A percentile compares a stretch with the other conserved stretches of the same genome.
Evolutionary conservation across 768 basidiomycete genomes (phyloP).

Genomic region (Collybiopsis luxurians): DNA sequence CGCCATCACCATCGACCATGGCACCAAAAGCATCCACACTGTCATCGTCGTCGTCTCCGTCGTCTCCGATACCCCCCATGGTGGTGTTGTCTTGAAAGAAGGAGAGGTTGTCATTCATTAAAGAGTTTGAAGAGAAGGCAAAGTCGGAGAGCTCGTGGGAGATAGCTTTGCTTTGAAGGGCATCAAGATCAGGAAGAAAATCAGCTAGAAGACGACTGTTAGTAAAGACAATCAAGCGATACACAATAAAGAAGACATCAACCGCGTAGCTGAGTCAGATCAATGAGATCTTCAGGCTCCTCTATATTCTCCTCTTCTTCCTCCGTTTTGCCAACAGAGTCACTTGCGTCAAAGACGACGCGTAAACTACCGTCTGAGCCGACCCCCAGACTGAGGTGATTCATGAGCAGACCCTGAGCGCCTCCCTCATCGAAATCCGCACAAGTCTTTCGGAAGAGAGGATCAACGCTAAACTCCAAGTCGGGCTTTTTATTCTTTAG

Average conservation of each 20-base stretch:
- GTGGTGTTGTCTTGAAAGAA: constrained; percentile 57
- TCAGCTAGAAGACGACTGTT: constrained; percentile 38
- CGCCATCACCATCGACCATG: constrained; percentile 42
- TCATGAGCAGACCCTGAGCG: constrained; percentile 94
- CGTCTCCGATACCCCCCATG: constrained; percentile 37
- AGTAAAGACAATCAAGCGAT: constrained; percentile 4
- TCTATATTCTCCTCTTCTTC: constrained; percentile 66
- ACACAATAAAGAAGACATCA: constrained; percentile 17
- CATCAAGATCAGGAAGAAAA: constrained; percentile 69
- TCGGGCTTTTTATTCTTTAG: constrained; percentile 92
- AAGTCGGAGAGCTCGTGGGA: constrained; percentile 81
- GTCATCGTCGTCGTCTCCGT: too few species aligned
- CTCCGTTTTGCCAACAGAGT: constrained; percentile 80
- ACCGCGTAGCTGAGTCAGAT: constrained; percentile 64
- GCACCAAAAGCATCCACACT: constrained; percentile 31
- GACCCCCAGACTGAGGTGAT: constrained; percentile 79
- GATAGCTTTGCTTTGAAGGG: constrained; percentile 68
- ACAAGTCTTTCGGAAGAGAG: constrained; percentile 95
- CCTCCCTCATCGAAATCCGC: constrained; percentile 99
- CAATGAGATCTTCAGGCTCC: constrained; percentile 68
- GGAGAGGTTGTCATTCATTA: constrained; percentile 58
- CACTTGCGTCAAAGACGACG: constrained; percentile 95
- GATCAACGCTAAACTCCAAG: constrained; percentile 94
- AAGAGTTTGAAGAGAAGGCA: constrained; percentile 71
- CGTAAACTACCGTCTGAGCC: constrained; percentile 80